Conservation (phyloP, 2,329 filamentous ascomycete species). For the Geosmithia putterillii region DNA sequence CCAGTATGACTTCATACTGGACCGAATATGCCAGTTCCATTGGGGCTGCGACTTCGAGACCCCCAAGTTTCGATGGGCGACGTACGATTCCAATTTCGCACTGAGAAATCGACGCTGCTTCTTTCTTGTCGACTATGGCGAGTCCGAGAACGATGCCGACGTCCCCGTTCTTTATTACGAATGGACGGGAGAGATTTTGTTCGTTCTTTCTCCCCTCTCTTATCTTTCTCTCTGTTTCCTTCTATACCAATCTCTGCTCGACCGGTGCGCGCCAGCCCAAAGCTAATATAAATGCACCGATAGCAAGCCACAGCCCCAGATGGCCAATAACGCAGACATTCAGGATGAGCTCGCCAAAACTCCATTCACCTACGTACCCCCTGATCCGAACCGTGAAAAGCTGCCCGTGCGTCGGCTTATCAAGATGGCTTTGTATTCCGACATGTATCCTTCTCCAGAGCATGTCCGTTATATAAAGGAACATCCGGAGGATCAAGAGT, state of each 20-base stretch:
- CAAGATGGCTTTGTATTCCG: neutral
- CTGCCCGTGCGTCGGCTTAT: neutral
- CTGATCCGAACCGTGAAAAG: neutral
- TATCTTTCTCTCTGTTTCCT: neutral
- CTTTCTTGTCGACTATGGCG: constrained; percentile 2
- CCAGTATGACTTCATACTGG: neutral
- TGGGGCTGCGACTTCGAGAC: constrained; percentile 1
- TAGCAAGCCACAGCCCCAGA: neutral
- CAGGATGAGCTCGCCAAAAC: neutral
- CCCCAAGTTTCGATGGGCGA: neutral
- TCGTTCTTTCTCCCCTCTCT: neutral
- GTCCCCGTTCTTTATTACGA: constrained; percentile 1
- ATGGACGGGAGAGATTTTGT: neutral
- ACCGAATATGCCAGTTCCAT: constrained; percentile 1
- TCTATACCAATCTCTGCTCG: too few relatives aligned
- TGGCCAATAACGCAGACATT: neutral
- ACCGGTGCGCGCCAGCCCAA: too few relatives aligned
- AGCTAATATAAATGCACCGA: neutral
- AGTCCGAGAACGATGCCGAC: constrained; percentile 1
- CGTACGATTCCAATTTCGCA: neutral
- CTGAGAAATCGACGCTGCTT: neutral
- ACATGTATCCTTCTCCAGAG: neutral
- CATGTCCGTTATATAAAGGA: neutral
- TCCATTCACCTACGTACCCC: neutral
- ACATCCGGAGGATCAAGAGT: neutral